Percentiles rank a stretch among this genome's conserved stretches.
phyloP scores from a whole-genome alignment of 2,329 filamentous ascomycete genomes.

The Mycosphaerella arachidis region DNA sequence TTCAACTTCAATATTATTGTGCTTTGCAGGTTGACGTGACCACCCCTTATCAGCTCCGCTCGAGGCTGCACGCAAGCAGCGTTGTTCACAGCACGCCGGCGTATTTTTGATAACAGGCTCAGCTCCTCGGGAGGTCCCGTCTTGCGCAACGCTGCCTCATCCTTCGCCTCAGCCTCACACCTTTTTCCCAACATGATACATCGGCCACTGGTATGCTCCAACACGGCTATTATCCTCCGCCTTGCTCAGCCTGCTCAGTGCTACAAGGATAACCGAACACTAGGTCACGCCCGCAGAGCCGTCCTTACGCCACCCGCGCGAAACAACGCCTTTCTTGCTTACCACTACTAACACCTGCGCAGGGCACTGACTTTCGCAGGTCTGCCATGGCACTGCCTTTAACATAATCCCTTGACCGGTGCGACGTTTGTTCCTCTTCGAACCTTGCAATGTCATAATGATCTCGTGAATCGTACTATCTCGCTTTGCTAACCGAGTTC shows the following conservation, averaged over 20 bases:
- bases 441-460: neutral
- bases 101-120: too few species aligned
- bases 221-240: neutral
- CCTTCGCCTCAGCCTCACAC: neutral
- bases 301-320: neutral
- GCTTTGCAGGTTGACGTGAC: too few species aligned
- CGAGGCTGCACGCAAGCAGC: too few species aligned
- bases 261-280: neutral
- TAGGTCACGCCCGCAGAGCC: neutral
- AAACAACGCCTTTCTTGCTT: neutral
- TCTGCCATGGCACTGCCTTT: neutral
- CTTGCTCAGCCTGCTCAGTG: neutral
- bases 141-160: neutral
- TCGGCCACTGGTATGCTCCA: neutral
- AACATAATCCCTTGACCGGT: neutral
- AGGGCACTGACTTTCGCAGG: neutral
- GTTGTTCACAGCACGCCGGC: too few species aligned
- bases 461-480: neutral
- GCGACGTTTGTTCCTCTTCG: neutral
- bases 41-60: too few species aligned
- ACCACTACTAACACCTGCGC: neutral
- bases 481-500: neutral
- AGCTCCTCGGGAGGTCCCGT: too few species aligned
- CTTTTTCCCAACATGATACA: neutral
- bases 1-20: too few species aligned